A percentile compares a stretch with the other conserved stretches of the same genome.
Conservation (phyloP, 768 basidiomycete species). For the Tremella mesenterica region DNA sequence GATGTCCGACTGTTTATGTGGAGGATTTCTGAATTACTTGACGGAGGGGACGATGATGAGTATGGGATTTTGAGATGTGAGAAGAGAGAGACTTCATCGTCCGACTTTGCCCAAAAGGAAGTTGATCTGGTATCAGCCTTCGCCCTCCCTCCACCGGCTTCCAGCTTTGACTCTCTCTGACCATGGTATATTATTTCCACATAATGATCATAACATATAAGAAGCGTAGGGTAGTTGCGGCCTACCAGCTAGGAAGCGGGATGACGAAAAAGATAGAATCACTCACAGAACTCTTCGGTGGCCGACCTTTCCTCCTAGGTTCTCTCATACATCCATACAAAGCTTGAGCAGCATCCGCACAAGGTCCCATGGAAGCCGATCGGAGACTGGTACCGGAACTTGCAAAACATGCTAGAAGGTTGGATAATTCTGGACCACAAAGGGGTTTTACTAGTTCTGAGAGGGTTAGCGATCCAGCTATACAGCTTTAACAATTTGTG, state of each 20-base stretch:
- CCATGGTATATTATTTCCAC: neutral
- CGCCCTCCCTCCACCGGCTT: too few species aligned
- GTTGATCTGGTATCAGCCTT: conserved; percentile 21
- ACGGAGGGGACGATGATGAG: neutral
- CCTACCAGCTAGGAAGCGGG: neutral
- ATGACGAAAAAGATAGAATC: neutral
- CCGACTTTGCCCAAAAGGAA: conserved; percentile 23
- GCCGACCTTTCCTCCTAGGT: conserved; percentile 11
- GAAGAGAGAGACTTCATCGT: neutral
- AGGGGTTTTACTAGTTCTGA: too few species aligned
- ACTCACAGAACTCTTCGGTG: conserved; percentile 6
- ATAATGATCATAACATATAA: neutral
- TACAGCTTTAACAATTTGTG: too few species aligned
- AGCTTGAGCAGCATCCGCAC: conserved; percentile 33
- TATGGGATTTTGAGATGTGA: neutral
- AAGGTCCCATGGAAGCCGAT: conserved; percentile 30
- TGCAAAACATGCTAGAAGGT: conserved; percentile 42
- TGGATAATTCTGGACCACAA: conserved; percentile 37
- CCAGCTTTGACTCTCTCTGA: neutral
- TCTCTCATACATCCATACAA: conserved; percentile 38
- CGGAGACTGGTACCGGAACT: conserved; percentile 20
- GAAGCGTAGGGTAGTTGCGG: neutral
- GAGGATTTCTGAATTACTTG: too few species aligned
- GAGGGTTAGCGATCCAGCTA: too few species aligned
- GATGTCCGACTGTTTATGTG: neutral